Percentiles rank a stretch among this genome's conserved stretches.
phyloP scores from a whole-genome alignment of 1,139 yeast genomes.

The Magnusiomyces suaveolens region DNA sequence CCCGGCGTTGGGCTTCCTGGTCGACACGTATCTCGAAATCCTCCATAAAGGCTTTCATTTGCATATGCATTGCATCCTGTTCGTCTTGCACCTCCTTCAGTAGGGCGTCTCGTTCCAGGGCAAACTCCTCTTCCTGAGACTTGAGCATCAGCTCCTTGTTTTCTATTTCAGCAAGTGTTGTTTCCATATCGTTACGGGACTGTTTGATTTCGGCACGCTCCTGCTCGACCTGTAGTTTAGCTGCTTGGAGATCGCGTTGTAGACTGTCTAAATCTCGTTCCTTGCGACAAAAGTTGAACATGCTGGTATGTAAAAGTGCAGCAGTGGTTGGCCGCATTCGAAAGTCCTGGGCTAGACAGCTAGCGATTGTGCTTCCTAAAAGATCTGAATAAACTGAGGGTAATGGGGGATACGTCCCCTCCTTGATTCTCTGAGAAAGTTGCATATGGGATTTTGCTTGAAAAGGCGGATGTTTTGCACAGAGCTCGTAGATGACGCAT shows the following conservation, averaged over 20 bases:
- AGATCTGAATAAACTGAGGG: conserved; percentile 70
- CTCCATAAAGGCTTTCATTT: conserved; percentile 24
- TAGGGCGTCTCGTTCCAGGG: conserved; percentile 26
- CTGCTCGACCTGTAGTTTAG: conserved; percentile 2
- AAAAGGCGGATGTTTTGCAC: conserved; percentile 85
- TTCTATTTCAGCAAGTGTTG: not conserved
- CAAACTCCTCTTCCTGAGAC: conserved; percentile 17
- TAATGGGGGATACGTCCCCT: conserved; percentile 60
- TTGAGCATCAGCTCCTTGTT: conserved; percentile 19
- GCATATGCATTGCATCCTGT: conserved; percentile 22
- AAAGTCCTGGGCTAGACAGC: conserved; percentile 72
- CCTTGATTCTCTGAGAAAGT: conserved; percentile 68
- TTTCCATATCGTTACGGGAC: conserved; percentile 14
- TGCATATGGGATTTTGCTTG: conserved; percentile 86
- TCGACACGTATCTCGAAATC: conserved; percentile 27
- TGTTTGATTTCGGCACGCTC: conserved; percentile 8
- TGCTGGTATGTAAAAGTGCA: conserved; percentile 62
- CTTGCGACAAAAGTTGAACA: conserved; percentile 70
- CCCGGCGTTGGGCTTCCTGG: conserved; percentile 29
- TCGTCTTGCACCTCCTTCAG: conserved; percentile 22
- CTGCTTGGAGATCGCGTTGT: conserved; percentile 8
- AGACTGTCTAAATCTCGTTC: conserved; percentile 57
- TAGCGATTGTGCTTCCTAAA: conserved; percentile 56
- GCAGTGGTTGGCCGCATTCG: conserved; percentile 66
- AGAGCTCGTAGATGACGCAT: conserved; percentile 84